A percentile compares a stretch with the other conserved stretches of the same genome.
phyloP scores from a whole-genome alignment of 2,329 filamentous ascomycete genomes.

The Colletotrichum sp. region DNA sequence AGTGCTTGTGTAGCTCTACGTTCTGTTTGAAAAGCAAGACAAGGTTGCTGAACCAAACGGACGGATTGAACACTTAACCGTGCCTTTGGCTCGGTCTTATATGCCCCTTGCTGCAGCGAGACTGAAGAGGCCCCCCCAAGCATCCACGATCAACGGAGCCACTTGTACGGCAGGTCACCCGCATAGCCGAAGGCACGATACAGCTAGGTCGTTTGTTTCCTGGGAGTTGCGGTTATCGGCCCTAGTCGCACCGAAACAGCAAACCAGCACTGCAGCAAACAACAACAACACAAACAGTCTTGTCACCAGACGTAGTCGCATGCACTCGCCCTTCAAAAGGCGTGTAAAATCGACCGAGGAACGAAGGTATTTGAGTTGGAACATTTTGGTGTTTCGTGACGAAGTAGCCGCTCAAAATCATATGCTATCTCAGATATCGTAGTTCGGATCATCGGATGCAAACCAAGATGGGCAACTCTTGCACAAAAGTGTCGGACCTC shows the following conservation, averaged over 20 bases:
- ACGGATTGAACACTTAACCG: not conserved
- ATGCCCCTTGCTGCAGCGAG: not conserved
- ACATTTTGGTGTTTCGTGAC: not conserved
- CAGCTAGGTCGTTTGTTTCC: not conserved
- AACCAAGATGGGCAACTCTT: not conserved
- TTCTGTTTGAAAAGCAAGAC: not conserved
- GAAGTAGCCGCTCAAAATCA: not conserved
- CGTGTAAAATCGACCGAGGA: not conserved
- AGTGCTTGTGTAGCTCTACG: not conserved
- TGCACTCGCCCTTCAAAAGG: not conserved
- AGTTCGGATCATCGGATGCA: not conserved
- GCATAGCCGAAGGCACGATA: slow-evolving; percentile 6
- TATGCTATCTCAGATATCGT: not conserved
- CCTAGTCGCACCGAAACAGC: not conserved
- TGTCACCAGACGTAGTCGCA: not conserved
- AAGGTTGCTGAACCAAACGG: not conserved
- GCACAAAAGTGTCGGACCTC: not conserved
- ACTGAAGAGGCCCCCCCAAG: not conserved
- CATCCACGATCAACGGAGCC: not conserved
- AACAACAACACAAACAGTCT: not conserved
- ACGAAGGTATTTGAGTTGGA: not conserved
- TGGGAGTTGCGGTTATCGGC: slow-evolving; percentile 6
- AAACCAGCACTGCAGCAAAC: not conserved
- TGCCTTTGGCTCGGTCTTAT: not conserved
- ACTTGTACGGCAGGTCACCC: slow-evolving; percentile 1